Percentiles rank a stretch among this genome's conserved stretches.
phyloP scores from a whole-genome alignment of 2,329 filamentous ascomycete species.

The Botrytis hyacinthi region DNA sequence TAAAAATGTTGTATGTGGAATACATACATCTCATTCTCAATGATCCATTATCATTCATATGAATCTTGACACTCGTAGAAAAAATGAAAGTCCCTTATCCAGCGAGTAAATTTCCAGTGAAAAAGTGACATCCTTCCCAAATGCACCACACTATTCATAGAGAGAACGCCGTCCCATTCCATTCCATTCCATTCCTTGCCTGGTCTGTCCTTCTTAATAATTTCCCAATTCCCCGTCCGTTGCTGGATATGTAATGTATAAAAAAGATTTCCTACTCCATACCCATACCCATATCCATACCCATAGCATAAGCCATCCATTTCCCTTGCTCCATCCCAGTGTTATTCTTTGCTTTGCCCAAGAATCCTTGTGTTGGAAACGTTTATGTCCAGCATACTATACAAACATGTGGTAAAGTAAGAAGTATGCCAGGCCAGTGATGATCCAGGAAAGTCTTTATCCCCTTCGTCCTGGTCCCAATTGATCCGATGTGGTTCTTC shows the following conservation, averaged over 20 bases:
- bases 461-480: not conserved
- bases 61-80: conserved; percentile 2
- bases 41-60: conserved; percentile 17
- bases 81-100: conserved; percentile 6
- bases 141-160: not conserved
- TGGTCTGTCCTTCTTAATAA: not conserved
- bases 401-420: not conserved
- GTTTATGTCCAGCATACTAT: conserved; percentile 4
- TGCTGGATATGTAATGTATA: conserved; percentile 19
- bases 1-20: conserved; percentile 7
- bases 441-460: not conserved
- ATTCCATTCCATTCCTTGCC: conserved; percentile 8
- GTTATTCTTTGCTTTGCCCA: not conserved
- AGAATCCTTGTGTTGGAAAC: not conserved
- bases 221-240: conserved; percentile 14
- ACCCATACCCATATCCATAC: not conserved
- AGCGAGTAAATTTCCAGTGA: conserved; percentile 1
- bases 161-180: conserved; percentile 7
- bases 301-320: conserved; percentile 6
- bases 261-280: conserved; percentile 15
- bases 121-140: not conserved
- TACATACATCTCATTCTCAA: conserved; percentile 14
- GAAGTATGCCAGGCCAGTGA: conserved; percentile 3
- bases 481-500: not conserved
- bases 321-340: conserved; percentile 7